Percentiles rank a stretch among this genome's conserved stretches.
These are phyloP conservation scores for Kurtzmaniella fragi DNA, from an alignment of 805 yeast genomes.

Conservation along the genomic window DNA sequence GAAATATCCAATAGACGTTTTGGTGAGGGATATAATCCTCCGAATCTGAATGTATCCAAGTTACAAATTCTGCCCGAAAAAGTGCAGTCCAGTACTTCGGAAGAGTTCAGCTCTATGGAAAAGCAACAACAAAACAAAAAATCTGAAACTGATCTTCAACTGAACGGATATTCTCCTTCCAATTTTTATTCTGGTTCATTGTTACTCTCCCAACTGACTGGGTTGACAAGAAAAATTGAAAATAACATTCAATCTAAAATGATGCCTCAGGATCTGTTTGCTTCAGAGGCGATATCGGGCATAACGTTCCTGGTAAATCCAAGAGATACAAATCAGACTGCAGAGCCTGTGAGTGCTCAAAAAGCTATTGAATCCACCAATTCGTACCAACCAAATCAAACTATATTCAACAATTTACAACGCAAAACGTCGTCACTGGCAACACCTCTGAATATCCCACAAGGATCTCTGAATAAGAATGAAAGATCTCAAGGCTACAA, in stretches of 20 bases:
- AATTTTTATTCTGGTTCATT: slow-evolving; percentile 40
- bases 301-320: slow-evolving; percentile 30
- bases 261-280: background rate
- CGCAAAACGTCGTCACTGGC: slow-evolving; percentile 17
- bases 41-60: no score
- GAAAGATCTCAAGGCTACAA: no score
- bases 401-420: slow-evolving; percentile 37
- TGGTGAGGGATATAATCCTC: no score
- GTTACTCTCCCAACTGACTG: slow-evolving; percentile 39
- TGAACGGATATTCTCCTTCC: background rate
- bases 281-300: slow-evolving; percentile 21
- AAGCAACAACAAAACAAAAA: no score
- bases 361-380: slow-evolving; percentile 27
- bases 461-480: background rate
- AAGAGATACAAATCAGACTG: slow-evolving; percentile 13
- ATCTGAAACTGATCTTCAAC: no score
- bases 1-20: no score
- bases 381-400: slow-evolving; percentile 40
- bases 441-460: background rate
- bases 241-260: slow-evolving; percentile 3
- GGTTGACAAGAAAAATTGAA: slow-evolving; percentile 32
- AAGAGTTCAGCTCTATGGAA: no score
- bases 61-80: no score
- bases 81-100: no score
- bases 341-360: slow-evolving; percentile 29